Conservation (phyloP, 78 protist species). For the Dictyostelium citrinum region DNA sequence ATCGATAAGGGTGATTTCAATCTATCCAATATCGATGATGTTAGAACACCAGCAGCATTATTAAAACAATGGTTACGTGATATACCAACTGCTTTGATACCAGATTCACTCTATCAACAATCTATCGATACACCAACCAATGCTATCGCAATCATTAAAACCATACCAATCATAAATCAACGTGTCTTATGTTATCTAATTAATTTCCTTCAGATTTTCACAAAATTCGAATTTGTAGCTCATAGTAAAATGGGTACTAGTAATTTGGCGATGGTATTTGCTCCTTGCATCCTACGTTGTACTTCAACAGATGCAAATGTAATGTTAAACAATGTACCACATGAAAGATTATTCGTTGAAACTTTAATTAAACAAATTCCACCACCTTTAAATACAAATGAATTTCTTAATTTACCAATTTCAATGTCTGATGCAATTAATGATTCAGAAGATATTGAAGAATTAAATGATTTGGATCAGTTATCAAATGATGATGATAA, state of each 20-base stretch:
- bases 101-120: constrained; percentile 29
- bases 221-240: constrained; percentile 29
- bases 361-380: constrained; percentile 25
- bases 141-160: constrained; percentile 1
- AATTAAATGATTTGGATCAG: background rate
- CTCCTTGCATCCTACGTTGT: constrained; percentile 63
- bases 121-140: background rate
- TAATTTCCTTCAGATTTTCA: constrained; percentile 35
- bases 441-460: constrained; percentile 61
- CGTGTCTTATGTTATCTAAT: constrained; percentile 31
- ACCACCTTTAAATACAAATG: background rate
- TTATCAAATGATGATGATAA: background rate
- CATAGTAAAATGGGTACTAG: constrained; percentile 60
- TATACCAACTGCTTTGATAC: constrained; percentile 51
- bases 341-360: constrained; percentile 58
- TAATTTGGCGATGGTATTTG: constrained; percentile 62
- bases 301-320: constrained; percentile 49
- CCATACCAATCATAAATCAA: constrained; percentile 18
- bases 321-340: constrained; percentile 28
- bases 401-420: constrained; percentile 39
- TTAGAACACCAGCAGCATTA: constrained; percentile 63
- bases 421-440: constrained; percentile 22
- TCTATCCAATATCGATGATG: constrained; percentile 47
- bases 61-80: constrained; percentile 66
- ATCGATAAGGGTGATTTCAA: constrained; percentile 62